These are phyloP conservation scores for Coemansia sp. DNA, from an alignment of 192 early-diverging fungal genomes.

Conservation along the genomic window DNA sequence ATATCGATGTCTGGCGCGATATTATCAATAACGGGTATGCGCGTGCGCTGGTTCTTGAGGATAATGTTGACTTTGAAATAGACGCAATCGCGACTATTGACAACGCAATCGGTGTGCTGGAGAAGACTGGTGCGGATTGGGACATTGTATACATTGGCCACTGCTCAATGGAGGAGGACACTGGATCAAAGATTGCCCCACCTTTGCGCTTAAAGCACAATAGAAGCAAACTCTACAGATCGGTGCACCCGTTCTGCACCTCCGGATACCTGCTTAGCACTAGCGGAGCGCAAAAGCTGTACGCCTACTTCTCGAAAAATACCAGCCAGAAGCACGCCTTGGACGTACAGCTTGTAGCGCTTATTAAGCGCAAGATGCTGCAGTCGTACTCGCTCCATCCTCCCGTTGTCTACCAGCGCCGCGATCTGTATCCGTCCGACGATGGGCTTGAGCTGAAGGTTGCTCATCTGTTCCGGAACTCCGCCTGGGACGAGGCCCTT, in stretches of 20 bases:
- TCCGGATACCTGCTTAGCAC: constrained; percentile 48
- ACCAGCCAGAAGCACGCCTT: constrained; percentile 20
- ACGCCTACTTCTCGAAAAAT: constrained; percentile 38
- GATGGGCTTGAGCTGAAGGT: constrained; percentile 48
- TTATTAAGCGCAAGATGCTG: constrained; percentile 39
- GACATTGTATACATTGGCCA: constrained; percentile 53
- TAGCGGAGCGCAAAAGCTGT: constrained; percentile 48
- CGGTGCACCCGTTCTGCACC: constrained; percentile 51
- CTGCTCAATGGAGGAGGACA: constrained; percentile 49
- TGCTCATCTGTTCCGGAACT: constrained; percentile 22
- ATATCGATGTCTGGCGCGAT: constrained; percentile 46
- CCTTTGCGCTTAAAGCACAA: background rate
- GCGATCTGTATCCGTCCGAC: constrained; percentile 50
- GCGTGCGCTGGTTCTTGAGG: constrained; percentile 48
- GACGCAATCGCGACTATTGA: constrained; percentile 19
- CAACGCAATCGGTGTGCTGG: constrained; percentile 15
- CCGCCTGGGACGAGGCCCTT: constrained; percentile 38
- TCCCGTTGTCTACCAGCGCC: constrained; percentile 50
- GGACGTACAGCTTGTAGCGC: constrained; percentile 45
- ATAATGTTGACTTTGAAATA: constrained; percentile 55
- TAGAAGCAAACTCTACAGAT: constrained; percentile 11
- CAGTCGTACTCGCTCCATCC: constrained; percentile 40
- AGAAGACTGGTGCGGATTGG: constrained; percentile 23
- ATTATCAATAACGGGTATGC: constrained; percentile 43
- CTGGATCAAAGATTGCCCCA: too few species aligned